These are phyloP conservation scores for Amanita rubescens DNA, from an alignment of 768 basidiomycete genomes.

Conservation along the genomic window DNA sequence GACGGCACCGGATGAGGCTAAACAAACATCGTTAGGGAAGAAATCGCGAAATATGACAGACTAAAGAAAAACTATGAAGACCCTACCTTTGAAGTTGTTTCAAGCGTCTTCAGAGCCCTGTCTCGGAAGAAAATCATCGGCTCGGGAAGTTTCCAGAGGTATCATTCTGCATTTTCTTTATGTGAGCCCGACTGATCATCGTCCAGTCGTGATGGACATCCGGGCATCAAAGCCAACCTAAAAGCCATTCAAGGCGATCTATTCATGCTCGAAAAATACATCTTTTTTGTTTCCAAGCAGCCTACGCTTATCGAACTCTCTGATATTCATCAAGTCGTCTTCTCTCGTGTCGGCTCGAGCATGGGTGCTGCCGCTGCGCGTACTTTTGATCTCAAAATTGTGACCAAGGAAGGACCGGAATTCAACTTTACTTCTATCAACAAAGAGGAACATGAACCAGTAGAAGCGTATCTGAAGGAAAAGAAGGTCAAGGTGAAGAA, in stretches of 20 bases:
- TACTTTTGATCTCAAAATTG: slow-evolving; percentile 90
- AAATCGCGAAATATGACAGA: slow-evolving; percentile 70
- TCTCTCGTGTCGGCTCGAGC: slow-evolving; percentile 88
- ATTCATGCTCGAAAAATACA: slow-evolving; percentile 95
- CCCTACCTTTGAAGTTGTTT: slow-evolving; percentile 92
- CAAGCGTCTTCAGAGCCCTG: slow-evolving; percentile 85
- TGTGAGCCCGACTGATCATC: not conserved
- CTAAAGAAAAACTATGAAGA: slow-evolving; percentile 93
- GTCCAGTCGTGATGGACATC: slow-evolving; percentile 75
- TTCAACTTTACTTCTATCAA: slow-evolving; percentile 89
- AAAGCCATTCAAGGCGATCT: slow-evolving; percentile 96
- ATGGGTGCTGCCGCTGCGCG: slow-evolving; percentile 78
- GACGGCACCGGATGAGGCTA: slow-evolving; percentile 1
- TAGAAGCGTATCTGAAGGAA: slow-evolving; percentile 77
- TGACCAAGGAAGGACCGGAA: slow-evolving; percentile 78
- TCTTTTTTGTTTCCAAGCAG: slow-evolving; percentile 97
- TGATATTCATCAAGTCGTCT: slow-evolving; percentile 85
- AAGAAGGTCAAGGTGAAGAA: slow-evolving; percentile 95
- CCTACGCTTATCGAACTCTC: slow-evolving; percentile 85
- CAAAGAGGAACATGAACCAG: slow-evolving; percentile 89
- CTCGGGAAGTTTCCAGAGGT: slow-evolving; percentile 82
- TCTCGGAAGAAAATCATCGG: slow-evolving; percentile 89
- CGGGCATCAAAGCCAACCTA: slow-evolving; percentile 95
- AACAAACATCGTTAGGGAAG: slow-evolving; percentile 43
- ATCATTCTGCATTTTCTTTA: slow-evolving; percentile 7